A percentile compares a stretch with the other conserved stretches of the same genome.
These are phyloP conservation scores for Didymella glomerata DNA, from an alignment of 2,329 filamentous ascomycete species.

Conservation along the genomic window DNA sequence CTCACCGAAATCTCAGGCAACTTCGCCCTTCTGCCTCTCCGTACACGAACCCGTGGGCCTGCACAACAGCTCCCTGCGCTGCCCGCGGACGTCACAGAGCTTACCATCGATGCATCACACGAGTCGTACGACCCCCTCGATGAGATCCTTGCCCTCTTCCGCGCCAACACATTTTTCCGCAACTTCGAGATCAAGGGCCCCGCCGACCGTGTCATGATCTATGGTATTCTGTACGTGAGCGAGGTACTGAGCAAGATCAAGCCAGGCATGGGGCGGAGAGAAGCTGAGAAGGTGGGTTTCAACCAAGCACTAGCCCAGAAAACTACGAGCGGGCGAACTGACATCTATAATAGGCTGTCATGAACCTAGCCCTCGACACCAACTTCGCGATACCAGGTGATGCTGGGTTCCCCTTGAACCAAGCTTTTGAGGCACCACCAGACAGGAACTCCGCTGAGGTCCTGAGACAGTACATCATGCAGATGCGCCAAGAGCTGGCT, in stretches of 20 bases:
- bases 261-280: constrained; percentile 71
- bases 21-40: constrained; percentile 92
- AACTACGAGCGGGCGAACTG: background rate
- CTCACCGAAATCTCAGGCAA: constrained; percentile 67
- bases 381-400: constrained; percentile 96
- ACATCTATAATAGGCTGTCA: constrained; percentile 69
- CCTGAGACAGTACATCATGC: constrained; percentile 86
- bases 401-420: constrained; percentile 90
- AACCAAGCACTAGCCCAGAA: background rate
- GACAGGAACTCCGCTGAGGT: constrained; percentile 90
- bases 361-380: constrained; percentile 87
- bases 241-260: constrained; percentile 90
- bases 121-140: constrained; percentile 97
- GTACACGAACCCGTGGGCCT: constrained; percentile 93
- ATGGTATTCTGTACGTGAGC: constrained; percentile 93
- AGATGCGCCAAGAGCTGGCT: constrained; percentile 92
- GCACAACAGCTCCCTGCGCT: constrained; percentile 80
- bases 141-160: constrained; percentile 90
- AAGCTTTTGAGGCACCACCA: constrained; percentile 90
- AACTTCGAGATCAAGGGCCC: constrained; percentile 99
- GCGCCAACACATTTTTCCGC: constrained; percentile 97
- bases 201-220: constrained; percentile 92
- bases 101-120: constrained; percentile 76
- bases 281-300: constrained; percentile 69
- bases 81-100: constrained; percentile 62